phyloP scores from a whole-genome alignment of 1,284 basidiomycete genomes.

The Papiliotrema fonsecae region DNA sequence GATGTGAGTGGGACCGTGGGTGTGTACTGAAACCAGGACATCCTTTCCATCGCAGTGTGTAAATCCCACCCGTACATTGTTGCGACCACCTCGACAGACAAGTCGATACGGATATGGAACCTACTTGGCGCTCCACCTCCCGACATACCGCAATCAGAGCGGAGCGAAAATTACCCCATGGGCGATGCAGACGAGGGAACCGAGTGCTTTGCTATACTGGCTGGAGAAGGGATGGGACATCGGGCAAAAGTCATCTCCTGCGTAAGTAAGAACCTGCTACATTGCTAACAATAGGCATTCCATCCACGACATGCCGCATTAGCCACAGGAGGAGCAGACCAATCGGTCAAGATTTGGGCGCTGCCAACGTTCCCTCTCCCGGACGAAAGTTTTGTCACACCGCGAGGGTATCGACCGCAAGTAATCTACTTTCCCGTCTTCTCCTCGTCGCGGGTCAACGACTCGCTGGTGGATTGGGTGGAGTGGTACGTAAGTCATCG shows the following conservation, averaged over 20 bases:
- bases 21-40: constrained; percentile 13
- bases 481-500: constrained; percentile 19
- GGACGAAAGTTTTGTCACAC: not conserved
- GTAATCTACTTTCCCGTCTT: constrained; percentile 25
- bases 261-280: constrained; percentile 9
- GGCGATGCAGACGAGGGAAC: constrained; percentile 30
- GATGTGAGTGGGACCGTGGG: constrained; percentile 18
- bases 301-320: constrained; percentile 23
- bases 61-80: constrained; percentile 33
- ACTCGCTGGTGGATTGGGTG: constrained; percentile 17
- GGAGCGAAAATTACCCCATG: constrained; percentile 27
- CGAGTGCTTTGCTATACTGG: constrained; percentile 19
- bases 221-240: constrained; percentile 27
- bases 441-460: constrained; percentile 19
- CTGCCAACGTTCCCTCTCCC: constrained; percentile 21
- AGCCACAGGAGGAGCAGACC: constrained; percentile 20
- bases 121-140: constrained; percentile 17
- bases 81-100: constrained; percentile 32
- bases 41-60: constrained; percentile 21
- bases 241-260: constrained; percentile 11
- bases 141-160: not conserved
- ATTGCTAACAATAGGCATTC: constrained; percentile 13
- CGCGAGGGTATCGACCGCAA: constrained; percentile 17
- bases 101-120: constrained; percentile 36
- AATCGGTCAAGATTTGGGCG: constrained; percentile 29